These are phyloP conservation scores for Sedum album DNA, from an alignment of 164 flowering plant genomes.

Conservation along the genomic window DNA sequence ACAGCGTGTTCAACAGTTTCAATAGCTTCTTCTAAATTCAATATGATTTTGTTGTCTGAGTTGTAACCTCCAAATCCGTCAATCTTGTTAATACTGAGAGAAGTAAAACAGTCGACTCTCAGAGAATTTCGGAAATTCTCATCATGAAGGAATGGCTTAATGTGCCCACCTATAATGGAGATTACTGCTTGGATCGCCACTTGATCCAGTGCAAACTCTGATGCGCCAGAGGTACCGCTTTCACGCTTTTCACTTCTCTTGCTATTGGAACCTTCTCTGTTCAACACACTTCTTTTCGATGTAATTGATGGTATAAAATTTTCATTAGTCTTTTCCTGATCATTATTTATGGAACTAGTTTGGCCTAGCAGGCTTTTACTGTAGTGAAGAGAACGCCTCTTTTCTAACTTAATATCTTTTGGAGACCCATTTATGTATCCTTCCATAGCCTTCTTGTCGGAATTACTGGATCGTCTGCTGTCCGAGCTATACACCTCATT, in stretches of 20 bases:
- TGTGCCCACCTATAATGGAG: conserved; percentile 47
- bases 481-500: conserved; percentile 18
- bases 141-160: conserved; percentile 37
- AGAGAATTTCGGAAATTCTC: conserved; percentile 35
- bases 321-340: conserved; percentile 16
- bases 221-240: conserved; percentile 10
- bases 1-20: conserved; percentile 41
- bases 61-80: conserved; percentile 24
- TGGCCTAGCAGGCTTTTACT: conserved; percentile 13
- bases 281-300: conserved; percentile 18
- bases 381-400: conserved; percentile 12
- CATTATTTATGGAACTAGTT: conserved; percentile 10
- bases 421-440: conserved; percentile 12
- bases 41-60: conserved; percentile 30
- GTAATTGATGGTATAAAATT: conserved; percentile 10
- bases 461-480: conserved; percentile 13
- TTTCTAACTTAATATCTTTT: conserved; percentile 14
- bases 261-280: conserved; percentile 19
- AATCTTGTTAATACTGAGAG: conserved; percentile 24
- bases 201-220: conserved; percentile 55
- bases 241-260: conserved; percentile 15
- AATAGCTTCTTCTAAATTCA: conserved; percentile 52
- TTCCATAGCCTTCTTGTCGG: conserved; percentile 7
- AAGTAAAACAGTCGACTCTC: conserved; percentile 33
- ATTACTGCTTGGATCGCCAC: conserved; percentile 56